Base-by-base conservation (phyloP, 768 basidiomycete genomes). In the Mycena filopes region DNA sequence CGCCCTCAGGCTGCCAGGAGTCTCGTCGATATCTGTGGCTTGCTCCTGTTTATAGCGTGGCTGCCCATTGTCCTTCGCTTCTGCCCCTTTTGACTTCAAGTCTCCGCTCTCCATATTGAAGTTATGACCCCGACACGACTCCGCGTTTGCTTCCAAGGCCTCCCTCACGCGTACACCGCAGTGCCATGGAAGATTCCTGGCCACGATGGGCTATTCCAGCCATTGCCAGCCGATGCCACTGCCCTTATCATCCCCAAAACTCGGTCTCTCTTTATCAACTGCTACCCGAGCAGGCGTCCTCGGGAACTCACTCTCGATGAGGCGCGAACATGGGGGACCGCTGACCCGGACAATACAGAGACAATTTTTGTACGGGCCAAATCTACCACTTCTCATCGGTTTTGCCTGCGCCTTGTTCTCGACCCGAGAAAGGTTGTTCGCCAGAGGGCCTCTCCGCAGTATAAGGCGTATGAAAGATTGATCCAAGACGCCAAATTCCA, bases 401-500 rank as follows among this genome's bases (percentile, higher is more conserved):
- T 43, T 36, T 63, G 61, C 45, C 36, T 63, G 7, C 53, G 61
- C 6, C 11, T 55, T 9, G 25, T 55, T 50, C 38, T 63, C 36
- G n/a, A 63, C 31, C 29, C 36, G 5, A 25, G n/a, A 5, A 15
- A 55, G 26, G 53, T 45, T 23, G 18, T 46, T 12, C 31, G 23
- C 20, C 23, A 46, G 16, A 36, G 25, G 26, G 4, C 43, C 12
- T 61, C 60, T 20, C 6, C 45, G 1, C 25, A 21, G 29, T 46
- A 8, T 33, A 12, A 13, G 21, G 29, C 42, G 16, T 55, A 28
- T 10, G 3, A 4, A 8, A 26, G 53, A 18, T 53, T 63, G 12
- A 16, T 63, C 2, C 26, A 48, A 26, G 53, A 63, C 45, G 61
- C 61, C 1, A 25, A 55, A 63, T 63, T 61, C 38, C 60, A 61